Percentiles rank a stretch among this genome's conserved stretches.
Conservation (phyloP, 495 filamentous ascomycete genomes). For the Penicillium malachiteum region DNA sequence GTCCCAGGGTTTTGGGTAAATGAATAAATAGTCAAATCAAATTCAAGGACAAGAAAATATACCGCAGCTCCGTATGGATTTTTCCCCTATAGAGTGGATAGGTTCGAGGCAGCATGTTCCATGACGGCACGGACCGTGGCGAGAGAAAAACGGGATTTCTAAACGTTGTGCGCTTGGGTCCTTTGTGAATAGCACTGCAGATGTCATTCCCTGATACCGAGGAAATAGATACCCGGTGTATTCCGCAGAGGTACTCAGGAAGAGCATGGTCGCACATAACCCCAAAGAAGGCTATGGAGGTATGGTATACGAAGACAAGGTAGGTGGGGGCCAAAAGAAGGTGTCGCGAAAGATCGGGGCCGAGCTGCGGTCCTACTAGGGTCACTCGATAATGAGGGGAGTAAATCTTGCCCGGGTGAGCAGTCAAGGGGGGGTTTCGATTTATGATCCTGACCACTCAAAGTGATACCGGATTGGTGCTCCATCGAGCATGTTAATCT, state of each 20-base stretch:
- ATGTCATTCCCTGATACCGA: conserved; percentile 10
- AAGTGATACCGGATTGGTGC: too few relatives aligned
- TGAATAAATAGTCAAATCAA: neutral
- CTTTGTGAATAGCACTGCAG: conserved; percentile 16
- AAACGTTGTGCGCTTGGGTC: neutral
- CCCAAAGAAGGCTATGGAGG: conserved; percentile 1
- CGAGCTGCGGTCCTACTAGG: neutral
- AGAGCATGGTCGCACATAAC: neutral
- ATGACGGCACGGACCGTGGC: neutral
- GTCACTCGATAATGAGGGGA: too few relatives aligned
- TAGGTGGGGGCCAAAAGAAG: neutral
- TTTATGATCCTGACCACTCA: too few relatives aligned
- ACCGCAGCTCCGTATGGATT: neutral
- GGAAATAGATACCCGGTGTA: conserved; percentile 4
- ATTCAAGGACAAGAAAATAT: neutral
- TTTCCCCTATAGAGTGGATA: neutral
- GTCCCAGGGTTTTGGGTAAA: neutral
- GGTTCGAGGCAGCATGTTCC: neutral
- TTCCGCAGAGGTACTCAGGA: neutral
- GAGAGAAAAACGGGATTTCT: neutral
- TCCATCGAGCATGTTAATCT: too few relatives aligned
- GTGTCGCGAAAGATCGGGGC: neutral
- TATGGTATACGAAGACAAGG: neutral
- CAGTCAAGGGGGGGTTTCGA: too few relatives aligned
- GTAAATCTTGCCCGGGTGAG: too few relatives aligned